Percentiles rank a stretch among this genome's conserved stretches.
Evolutionary conservation across 257 asterid species (phyloP).

Genomic region (Solanum tarijense): DNA sequence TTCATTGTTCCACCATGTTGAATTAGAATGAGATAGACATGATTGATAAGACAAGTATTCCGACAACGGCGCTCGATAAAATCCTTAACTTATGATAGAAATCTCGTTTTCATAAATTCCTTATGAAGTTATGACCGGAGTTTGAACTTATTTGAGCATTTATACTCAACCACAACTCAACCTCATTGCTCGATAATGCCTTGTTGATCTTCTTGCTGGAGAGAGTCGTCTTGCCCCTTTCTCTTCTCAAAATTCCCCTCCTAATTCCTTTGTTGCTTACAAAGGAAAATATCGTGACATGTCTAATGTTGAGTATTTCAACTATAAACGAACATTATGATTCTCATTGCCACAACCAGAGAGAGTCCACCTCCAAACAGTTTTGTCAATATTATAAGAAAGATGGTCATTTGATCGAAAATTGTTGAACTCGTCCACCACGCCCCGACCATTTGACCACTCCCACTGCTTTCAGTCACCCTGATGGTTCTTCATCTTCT

Average conservation of each 20-base stretch:
- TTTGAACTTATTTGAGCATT: too few relatives aligned
- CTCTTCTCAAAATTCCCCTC: too few relatives aligned
- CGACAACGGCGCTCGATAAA: too few relatives aligned
- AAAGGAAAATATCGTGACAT: neutral
- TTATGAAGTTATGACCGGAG: too few relatives aligned
- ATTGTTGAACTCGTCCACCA: neutral
- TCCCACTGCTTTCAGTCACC: neutral
- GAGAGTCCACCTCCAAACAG: neutral
- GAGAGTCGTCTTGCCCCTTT: neutral
- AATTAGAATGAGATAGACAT: too few relatives aligned
- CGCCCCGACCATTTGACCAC: neutral
- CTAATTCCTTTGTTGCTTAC: too few relatives aligned
- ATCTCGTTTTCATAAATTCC: too few relatives aligned
- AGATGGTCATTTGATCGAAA: neutral
- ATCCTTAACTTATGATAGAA: too few relatives aligned
- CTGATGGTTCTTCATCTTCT: neutral
- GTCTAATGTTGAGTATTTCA: neutral
- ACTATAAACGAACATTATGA: neutral
- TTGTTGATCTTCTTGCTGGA: neutral
- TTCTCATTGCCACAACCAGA: neutral
- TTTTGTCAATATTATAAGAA: neutral
- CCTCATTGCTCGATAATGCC: neutral
- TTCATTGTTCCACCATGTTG: too few relatives aligned
- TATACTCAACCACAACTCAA: neutral
- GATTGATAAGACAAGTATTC: too few relatives aligned